Evolutionary conservation across 2,329 filamentous ascomycete species (phyloP).

Genomic region (Fusarium metavorans): DNA sequence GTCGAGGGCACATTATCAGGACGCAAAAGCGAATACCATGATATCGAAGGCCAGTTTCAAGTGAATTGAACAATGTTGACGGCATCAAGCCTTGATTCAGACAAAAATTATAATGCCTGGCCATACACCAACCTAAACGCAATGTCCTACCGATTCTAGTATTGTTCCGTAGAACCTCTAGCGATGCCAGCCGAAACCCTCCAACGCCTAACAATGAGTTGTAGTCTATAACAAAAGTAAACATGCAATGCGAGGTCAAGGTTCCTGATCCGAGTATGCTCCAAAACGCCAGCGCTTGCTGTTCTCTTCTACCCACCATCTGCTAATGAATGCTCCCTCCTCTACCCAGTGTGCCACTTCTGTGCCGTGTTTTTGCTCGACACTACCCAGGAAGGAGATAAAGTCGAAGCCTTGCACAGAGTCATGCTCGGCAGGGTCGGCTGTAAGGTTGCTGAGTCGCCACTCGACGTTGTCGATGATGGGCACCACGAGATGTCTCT

Average conservation of each 20-base stretch:
- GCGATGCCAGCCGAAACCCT: background rate
- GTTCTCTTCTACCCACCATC: conserved; percentile 52
- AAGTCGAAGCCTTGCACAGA: conserved; percentile 46
- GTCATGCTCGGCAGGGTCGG: conserved; percentile 43
- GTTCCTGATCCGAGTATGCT: conserved; percentile 1
- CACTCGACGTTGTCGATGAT: conserved; percentile 48
- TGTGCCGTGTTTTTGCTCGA: conserved; percentile 39
- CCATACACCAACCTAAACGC: background rate
- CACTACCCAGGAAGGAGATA: conserved; percentile 34
- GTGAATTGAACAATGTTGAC: background rate
- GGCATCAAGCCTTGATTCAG: background rate
- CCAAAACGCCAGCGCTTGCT: conserved; percentile 49
- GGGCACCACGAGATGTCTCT: conserved; percentile 48
- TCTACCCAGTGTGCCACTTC: conserved; percentile 47
- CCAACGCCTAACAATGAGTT: conserved; percentile 5
- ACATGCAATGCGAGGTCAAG: background rate
- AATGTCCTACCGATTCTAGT: background rate
- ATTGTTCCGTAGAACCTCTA: background rate
- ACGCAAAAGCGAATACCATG: background rate
- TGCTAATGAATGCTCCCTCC: conserved; percentile 47
- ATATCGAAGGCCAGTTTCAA: background rate
- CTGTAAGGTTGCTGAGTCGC: conserved; percentile 46
- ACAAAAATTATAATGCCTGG: background rate
- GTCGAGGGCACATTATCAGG: background rate
- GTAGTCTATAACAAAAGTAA: background rate